Evolutionary conservation across 1,284 basidiomycete species (phyloP).

Genomic region (Cutaneotrichosporon cyanovorans): DNA sequence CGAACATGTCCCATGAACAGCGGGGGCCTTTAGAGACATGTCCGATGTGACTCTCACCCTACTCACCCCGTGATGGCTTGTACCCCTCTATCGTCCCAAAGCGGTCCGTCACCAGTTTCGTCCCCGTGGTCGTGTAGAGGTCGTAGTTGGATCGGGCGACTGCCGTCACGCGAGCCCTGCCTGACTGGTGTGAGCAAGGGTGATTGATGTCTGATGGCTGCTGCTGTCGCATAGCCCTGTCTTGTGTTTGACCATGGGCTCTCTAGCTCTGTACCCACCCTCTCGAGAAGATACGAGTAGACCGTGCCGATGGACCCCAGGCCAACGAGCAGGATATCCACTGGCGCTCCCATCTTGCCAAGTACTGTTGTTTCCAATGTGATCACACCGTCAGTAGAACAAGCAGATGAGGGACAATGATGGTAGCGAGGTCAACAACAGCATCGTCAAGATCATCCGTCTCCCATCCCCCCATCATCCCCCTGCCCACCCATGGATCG

Average conservation of each 20-base stretch:
- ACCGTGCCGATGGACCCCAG: constrained; percentile 51
- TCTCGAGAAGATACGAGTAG: constrained; percentile 58
- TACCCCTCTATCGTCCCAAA: constrained; percentile 56
- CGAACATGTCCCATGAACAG: background rate
- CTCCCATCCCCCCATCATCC: no score
- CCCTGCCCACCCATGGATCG: no score
- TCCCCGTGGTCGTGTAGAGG: constrained; percentile 49
- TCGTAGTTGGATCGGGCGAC: constrained; percentile 67
- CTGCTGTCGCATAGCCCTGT: background rate
- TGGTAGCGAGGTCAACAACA: no score
- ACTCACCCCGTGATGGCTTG: constrained; percentile 56
- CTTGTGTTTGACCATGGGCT: no score
- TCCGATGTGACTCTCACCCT: no score
- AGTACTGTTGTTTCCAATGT: background rate
- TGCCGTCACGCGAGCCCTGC: constrained; percentile 60
- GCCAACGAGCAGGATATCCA: constrained; percentile 48
- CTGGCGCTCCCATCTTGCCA: constrained; percentile 8
- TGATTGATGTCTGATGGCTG: background rate
- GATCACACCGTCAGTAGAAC: no score
- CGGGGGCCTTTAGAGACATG: background rate
- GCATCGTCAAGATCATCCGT: no score
- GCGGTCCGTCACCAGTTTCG: constrained; percentile 55
- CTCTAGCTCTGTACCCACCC: no score
- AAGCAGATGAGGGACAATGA: no score
- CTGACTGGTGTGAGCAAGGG: constrained; percentile 40